Conservation (phyloP, 257 asterid species). For the Capsicum pubescens region DNA sequence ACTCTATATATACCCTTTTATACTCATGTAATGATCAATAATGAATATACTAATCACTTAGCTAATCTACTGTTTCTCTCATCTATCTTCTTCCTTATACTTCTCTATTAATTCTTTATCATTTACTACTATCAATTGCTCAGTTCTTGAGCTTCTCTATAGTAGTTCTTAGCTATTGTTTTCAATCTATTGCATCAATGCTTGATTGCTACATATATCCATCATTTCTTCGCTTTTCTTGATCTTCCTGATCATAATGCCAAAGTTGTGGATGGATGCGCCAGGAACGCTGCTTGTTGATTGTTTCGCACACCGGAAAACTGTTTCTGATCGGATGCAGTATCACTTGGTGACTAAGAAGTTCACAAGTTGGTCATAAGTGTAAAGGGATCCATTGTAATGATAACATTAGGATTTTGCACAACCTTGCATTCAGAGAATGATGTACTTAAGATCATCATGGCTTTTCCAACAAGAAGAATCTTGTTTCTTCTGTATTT, state of each 20-base stretch:
- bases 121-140: too few species aligned
- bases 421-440: background rate
- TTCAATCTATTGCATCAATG: too few species aligned
- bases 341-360: background rate
- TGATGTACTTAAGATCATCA: background rate
- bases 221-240: background rate
- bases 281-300: too few species aligned
- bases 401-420: background rate
- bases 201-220: background rate
- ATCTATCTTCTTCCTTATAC: too few species aligned
- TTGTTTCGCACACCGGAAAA: background rate
- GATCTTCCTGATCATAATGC: background rate
- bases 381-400: background rate
- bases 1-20: too few species aligned
- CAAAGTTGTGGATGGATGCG: background rate
- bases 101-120: too few species aligned
- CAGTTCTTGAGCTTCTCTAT: too few species aligned
- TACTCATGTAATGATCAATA: too few species aligned
- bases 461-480: background rate
- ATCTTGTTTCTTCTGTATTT: background rate
- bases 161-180: too few species aligned
- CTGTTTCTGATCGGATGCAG: background rate
- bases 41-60: too few species aligned
- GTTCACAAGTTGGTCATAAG: background rate
- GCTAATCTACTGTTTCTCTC: too few species aligned